Evolutionary conservation across 2,329 filamentous ascomycete genomes (phyloP).

Genomic region (Sporothrix variecibatus): DNA sequence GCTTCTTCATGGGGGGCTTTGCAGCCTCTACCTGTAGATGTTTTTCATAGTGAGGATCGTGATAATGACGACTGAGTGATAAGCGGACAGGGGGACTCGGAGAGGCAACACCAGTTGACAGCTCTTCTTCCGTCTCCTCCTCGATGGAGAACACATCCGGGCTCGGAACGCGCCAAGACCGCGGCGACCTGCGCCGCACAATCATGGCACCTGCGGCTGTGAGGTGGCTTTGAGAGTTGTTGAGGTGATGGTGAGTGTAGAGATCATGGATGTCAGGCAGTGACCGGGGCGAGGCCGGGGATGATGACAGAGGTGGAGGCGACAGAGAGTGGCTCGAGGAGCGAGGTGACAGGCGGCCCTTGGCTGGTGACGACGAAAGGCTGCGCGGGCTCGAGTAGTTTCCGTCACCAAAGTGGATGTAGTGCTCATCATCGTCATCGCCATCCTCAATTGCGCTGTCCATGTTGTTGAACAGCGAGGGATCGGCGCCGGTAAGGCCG

Average conservation of each 20-base stretch:
- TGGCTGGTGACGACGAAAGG: constrained; percentile 39
- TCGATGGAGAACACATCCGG: constrained; percentile 62
- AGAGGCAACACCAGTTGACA: constrained; percentile 35
- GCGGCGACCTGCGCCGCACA: constrained; percentile 43
- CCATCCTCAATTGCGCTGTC: constrained; percentile 50
- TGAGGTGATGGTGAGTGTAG: background rate
- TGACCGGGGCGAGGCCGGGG: constrained; percentile 1
- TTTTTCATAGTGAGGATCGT: background rate
- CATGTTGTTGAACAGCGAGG: background rate
- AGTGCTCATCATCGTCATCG: constrained; percentile 45
- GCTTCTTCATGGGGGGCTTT: constrained; percentile 54
- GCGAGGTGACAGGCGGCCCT: background rate
- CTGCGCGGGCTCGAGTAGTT: constrained; percentile 36
- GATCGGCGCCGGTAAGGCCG: background rate
- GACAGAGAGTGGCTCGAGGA: background rate
- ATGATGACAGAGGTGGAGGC: background rate
- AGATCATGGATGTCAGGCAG: constrained; percentile 6
- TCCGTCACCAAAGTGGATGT: constrained; percentile 47
- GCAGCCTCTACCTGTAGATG: constrained; percentile 43
- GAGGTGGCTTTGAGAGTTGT: background rate
- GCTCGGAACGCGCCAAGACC: constrained; percentile 59
- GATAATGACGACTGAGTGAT: background rate
- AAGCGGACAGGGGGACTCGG: background rate
- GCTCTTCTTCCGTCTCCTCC: constrained; percentile 59
- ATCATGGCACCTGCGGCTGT: constrained; percentile 17